These are phyloP conservation scores for Wickerhamiella siamensis DNA, from an alignment of 805 yeast genomes.

Conservation along the genomic window DNA sequence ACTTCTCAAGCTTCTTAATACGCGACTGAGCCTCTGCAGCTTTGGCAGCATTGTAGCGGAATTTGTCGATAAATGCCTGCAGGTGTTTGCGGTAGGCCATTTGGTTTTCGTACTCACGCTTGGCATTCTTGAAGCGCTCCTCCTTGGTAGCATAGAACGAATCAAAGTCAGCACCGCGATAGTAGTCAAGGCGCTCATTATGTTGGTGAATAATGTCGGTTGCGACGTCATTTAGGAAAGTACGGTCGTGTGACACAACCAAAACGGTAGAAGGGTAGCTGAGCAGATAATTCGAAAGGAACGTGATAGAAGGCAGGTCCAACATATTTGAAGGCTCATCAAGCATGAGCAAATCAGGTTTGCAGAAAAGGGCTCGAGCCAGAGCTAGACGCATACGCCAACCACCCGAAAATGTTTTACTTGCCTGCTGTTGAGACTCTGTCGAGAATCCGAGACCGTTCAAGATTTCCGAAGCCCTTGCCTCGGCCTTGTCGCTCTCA, in stretches of 20 bases:
- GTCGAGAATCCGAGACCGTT: slow-evolving; percentile 87
- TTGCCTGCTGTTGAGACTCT: slow-evolving; percentile 68
- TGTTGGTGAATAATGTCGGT: slow-evolving; percentile 97
- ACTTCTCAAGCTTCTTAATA: slow-evolving; percentile 87
- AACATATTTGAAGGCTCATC: slow-evolving; percentile 99
- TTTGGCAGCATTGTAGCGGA: slow-evolving; percentile 94
- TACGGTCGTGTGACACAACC: slow-evolving; percentile 95
- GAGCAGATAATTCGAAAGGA: slow-evolving; percentile 77
- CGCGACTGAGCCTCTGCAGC: slow-evolving; percentile 96
- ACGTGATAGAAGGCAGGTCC: slow-evolving; percentile 98
- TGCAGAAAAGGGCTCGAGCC: slow-evolving; percentile 94
- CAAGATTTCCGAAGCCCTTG: slow-evolving; percentile 87
- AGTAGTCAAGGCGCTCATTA: slow-evolving; percentile 90
- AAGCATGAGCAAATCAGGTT: slow-evolving; percentile 80
- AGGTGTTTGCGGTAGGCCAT: slow-evolving; percentile 90
- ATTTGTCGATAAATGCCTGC: slow-evolving; percentile 90
- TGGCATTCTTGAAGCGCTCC: slow-evolving; percentile 85
- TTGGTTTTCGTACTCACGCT: slow-evolving; percentile 92
- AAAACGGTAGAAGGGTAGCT: slow-evolving; percentile 83
- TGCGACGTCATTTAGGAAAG: slow-evolving; percentile 93
- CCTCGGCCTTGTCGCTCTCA: slow-evolving; percentile 96
- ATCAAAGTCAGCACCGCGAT: slow-evolving; percentile 81
- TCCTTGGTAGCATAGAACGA: slow-evolving; percentile 84
- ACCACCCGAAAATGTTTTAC: slow-evolving; percentile 96
- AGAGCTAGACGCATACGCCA: slow-evolving; percentile 99